phyloP scores from a whole-genome alignment of 2,329 filamentous ascomycete species.

The Exophiala viscosa region DNA sequence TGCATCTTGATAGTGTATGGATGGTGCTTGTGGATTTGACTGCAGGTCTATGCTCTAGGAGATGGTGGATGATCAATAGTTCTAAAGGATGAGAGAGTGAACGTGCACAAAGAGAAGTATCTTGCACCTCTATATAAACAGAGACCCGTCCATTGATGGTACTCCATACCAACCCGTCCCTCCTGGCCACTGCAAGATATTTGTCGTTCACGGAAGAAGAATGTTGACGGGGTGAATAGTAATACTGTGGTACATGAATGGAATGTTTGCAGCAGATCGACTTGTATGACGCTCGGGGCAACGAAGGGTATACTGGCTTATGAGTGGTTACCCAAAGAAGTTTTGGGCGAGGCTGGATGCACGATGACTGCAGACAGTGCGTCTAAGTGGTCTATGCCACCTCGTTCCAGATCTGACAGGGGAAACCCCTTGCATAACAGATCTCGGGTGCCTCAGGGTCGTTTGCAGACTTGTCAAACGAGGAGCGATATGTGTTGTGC shows the following conservation, averaged over 20 bases:
- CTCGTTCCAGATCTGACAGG: not conserved
- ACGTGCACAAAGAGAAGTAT: too few relatives aligned
- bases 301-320: not conserved
- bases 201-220: not conserved
- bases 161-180: not conserved
- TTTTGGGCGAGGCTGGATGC: not conserved
- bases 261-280: not conserved
- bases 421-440: not conserved
- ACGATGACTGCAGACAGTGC: not conserved
- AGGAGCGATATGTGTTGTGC: too few relatives aligned
- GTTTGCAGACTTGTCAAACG: too few relatives aligned
- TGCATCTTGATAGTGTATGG: constrained; percentile 6
- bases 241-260: not conserved
- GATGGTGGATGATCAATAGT: too few relatives aligned
- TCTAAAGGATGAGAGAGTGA: too few relatives aligned
- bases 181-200: not conserved
- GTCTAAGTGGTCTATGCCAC: not conserved
- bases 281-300: not conserved
- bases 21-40: not conserved
- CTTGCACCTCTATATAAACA: not conserved
- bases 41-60: not conserved
- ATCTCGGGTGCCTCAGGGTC: too few relatives aligned
- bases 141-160: not conserved
- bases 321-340: not conserved
- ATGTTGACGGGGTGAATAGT: not conserved